These are phyloP conservation scores for Talaromyces islandicus DNA, from an alignment of 2,329 filamentous ascomycete species.

Conservation along the genomic window DNA sequence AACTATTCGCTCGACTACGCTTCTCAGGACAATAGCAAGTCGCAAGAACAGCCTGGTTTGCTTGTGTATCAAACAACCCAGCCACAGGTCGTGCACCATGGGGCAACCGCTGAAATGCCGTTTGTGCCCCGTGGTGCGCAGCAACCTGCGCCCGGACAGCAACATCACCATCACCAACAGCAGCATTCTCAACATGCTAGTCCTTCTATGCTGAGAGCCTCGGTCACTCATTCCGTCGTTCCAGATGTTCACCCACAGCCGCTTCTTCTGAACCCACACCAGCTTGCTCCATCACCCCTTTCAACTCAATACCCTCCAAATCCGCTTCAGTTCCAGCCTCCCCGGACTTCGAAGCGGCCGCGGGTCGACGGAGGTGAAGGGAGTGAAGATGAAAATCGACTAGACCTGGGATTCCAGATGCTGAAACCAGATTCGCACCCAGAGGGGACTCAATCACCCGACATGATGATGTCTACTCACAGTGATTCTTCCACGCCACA, in stretches of 20 bases:
- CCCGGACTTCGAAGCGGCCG: slow-evolving; percentile 29
- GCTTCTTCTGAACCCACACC: slow-evolving; percentile 25
- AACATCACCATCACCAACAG: slow-evolving; percentile 26
- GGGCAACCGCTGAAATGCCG: slow-evolving; percentile 25
- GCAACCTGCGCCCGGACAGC: slow-evolving; percentile 31
- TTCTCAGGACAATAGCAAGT: slow-evolving; percentile 59
- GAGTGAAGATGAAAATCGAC: slow-evolving; percentile 19
- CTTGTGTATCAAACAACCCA: slow-evolving; percentile 55
- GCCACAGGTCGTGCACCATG: slow-evolving; percentile 30
- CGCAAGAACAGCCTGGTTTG: slow-evolving; percentile 58
- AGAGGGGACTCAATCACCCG: slow-evolving; percentile 26
- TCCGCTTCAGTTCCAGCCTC: slow-evolving; percentile 27
- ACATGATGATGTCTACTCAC: slow-evolving; percentile 30
- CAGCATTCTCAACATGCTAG: slow-evolving; percentile 35
- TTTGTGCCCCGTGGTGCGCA: slow-evolving; percentile 28
- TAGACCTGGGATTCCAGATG: slow-evolving; percentile 27
- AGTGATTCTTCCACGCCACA: slow-evolving; percentile 24
- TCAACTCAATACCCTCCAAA: slow-evolving; percentile 29
- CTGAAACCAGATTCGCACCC: slow-evolving; percentile 25
- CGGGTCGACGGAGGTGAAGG: slow-evolving; percentile 26
- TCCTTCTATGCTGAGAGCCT: slow-evolving; percentile 25
- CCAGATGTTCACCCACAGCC: slow-evolving; percentile 27
- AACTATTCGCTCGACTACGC: slow-evolving; percentile 72
- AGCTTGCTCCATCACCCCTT: slow-evolving; percentile 29
- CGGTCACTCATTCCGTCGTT: slow-evolving; percentile 23